phyloP scores from a whole-genome alignment of 2,329 filamentous ascomycete genomes.

The Xylariaceae sp. region DNA sequence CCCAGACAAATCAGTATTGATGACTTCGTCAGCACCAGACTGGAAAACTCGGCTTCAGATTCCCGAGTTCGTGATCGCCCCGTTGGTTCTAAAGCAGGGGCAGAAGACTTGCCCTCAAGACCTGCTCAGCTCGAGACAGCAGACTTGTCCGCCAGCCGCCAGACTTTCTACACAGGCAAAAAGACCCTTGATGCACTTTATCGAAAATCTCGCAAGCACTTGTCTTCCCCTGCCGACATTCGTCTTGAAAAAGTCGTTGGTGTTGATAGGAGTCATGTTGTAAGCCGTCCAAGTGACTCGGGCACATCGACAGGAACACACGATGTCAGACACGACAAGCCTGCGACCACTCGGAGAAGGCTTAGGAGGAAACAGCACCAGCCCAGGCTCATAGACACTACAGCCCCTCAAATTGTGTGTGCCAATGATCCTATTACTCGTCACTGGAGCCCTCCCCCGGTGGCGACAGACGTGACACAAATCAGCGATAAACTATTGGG shows the following conservation, averaged over 20 bases:
- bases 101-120: constrained; percentile 21
- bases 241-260: constrained; percentile 23
- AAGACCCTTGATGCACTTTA: constrained; percentile 48
- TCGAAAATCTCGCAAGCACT: constrained; percentile 28
- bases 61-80: constrained; percentile 1
- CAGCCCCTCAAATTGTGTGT: constrained; percentile 44
- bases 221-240: constrained; percentile 18
- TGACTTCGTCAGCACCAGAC: constrained; percentile 21
- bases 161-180: constrained; percentile 44
- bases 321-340: background rate
- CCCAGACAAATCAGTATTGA: constrained; percentile 23
- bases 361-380: constrained; percentile 37
- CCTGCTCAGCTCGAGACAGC: constrained; percentile 51
- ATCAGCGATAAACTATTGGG: constrained; percentile 38
- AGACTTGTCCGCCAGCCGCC: constrained; percentile 25
- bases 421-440: constrained; percentile 44
- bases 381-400: constrained; percentile 39
- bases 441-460: constrained; percentile 15
- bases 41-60: constrained; percentile 3
- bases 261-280: background rate
- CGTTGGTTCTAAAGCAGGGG: constrained; percentile 6
- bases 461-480: constrained; percentile 11
- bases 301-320: constrained; percentile 4
- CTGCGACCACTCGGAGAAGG: no score
- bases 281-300: background rate